Evolutionary conservation across 2,329 filamentous ascomycete genomes (phyloP).

Genomic region (Cyphellophora europaea): DNA sequence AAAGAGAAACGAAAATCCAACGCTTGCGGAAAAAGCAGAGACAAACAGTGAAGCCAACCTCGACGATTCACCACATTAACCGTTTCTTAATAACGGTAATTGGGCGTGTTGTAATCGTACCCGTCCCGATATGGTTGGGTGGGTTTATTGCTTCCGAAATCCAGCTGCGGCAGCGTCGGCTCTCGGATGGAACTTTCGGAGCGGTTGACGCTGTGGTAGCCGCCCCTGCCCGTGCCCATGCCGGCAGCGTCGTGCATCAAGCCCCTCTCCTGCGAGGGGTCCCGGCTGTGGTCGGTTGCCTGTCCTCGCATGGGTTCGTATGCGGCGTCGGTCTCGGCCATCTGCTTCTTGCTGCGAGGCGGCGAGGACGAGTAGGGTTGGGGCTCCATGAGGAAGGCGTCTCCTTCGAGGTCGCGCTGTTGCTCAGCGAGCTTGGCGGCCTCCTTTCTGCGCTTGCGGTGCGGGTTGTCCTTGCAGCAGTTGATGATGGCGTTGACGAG

Average conservation of each 20-base stretch:
- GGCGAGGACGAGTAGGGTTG: slow-evolving; percentile 7
- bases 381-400: slow-evolving; percentile 56
- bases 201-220: neutral
- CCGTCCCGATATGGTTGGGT: neutral
- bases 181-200: neutral
- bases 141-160: neutral
- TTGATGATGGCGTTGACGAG: slow-evolving; percentile 77
- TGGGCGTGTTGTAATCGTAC: neutral
- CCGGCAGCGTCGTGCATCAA: slow-evolving; percentile 1
- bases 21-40: no score
- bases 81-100: slow-evolving; percentile 1
- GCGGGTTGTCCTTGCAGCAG: slow-evolving; percentile 80
- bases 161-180: neutral
- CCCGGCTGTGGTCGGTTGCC: slow-evolving; percentile 8
- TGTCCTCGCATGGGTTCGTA: slow-evolving; percentile 17
- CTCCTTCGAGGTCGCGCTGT: slow-evolving; percentile 65
- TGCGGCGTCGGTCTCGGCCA: slow-evolving; percentile 8
- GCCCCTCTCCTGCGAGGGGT: slow-evolving; percentile 10
- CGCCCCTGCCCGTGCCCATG: neutral
- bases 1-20: no score
- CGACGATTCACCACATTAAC: no score
- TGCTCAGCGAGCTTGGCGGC: slow-evolving; percentile 83
- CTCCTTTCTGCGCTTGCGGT: slow-evolving; percentile 79
- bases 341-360: slow-evolving; percentile 6
- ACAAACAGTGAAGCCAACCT: no score